Evolutionary conservation across 129 eudicot genomes (phyloP).

Genomic region (Flaveria trinervia): DNA sequence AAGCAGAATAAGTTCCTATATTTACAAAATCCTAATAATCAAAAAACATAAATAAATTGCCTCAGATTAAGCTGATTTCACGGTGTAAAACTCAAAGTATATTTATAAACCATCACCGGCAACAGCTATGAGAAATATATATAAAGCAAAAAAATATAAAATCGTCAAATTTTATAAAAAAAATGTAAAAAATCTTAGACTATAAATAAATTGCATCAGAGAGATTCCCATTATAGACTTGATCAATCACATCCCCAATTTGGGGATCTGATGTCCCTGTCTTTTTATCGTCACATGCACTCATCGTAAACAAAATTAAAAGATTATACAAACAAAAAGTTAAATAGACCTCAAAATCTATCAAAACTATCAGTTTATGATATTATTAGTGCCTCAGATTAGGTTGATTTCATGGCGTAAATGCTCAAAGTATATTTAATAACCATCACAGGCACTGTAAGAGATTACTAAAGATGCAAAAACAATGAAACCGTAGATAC

Average conservation of each 20-base stretch:
- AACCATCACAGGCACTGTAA: constrained; percentile 26
- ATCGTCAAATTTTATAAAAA: too few species aligned
- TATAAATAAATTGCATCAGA: constrained; percentile 26
- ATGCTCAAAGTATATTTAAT: constrained; percentile 32
- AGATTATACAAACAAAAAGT: neutral
- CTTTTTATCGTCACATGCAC: constrained; percentile 44
- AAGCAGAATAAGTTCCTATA: too few species aligned
- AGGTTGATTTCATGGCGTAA: constrained; percentile 34
- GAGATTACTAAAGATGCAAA: neutral
- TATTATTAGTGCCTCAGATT: constrained; percentile 19
- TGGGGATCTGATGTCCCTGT: constrained; percentile 45
- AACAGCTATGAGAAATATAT: neutral
- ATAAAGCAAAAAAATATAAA: too few species aligned
- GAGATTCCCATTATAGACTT: constrained; percentile 50
- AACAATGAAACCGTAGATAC: neutral
- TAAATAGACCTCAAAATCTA: too few species aligned
- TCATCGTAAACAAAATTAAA: too few species aligned
- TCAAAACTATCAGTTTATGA: neutral
- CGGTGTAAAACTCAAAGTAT: neutral
- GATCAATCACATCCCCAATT: constrained; percentile 28
- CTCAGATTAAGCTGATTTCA: neutral
- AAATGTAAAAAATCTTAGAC: too few species aligned
- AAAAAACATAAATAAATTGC: too few species aligned
- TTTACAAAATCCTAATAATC: too few species aligned
- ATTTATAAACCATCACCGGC: neutral